Percentiles rank a stretch among this genome's conserved stretches.
Evolutionary conservation across 371 early-diverging fungal species (phyloP).

Genomic region (Blastocladiella emersonii): DNA sequence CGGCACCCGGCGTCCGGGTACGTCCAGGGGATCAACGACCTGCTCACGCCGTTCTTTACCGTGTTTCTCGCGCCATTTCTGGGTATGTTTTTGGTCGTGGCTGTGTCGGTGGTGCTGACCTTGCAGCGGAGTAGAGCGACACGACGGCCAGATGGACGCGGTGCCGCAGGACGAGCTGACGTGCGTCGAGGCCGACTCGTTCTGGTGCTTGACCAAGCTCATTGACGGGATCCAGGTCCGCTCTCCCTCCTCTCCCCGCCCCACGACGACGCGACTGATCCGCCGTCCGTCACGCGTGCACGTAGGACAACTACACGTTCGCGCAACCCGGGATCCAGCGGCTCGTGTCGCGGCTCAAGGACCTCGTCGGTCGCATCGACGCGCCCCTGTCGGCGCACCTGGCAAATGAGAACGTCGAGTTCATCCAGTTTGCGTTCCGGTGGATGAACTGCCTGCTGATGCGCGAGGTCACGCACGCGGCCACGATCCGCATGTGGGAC

Average conservation of each 20-base stretch:
- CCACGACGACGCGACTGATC: neutral
- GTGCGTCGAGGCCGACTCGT: constrained; percentile 84
- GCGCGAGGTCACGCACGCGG: constrained; percentile 77
- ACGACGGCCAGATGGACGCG: constrained; percentile 42
- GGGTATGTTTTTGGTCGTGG: constrained; percentile 16
- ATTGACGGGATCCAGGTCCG: constrained; percentile 83
- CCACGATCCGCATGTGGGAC: constrained; percentile 95
- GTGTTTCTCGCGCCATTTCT: constrained; percentile 71
- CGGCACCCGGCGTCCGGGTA: constrained; percentile 97
- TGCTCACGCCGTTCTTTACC: constrained; percentile 87
- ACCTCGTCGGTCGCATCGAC: constrained; percentile 82
- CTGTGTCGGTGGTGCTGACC: neutral
- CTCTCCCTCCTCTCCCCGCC: neutral
- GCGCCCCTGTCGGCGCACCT: constrained; percentile 68
- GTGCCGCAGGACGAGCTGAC: constrained; percentile 42
- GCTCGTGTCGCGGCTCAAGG: constrained; percentile 71
- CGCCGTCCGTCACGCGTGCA: neutral
- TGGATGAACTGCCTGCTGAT: constrained; percentile 99
- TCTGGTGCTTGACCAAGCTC: constrained; percentile 89
- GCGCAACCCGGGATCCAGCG: constrained; percentile 93
- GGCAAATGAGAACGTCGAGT: constrained; percentile 74
- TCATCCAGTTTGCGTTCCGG: constrained; percentile 95
- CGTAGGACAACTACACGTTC: constrained; percentile 84
- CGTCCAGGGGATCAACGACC: constrained; percentile 98
- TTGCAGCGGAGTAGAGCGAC: constrained; percentile 43